Conservation (phyloP, 2,329 filamentous ascomycete species). For the Didymosphaeria variabile region DNA sequence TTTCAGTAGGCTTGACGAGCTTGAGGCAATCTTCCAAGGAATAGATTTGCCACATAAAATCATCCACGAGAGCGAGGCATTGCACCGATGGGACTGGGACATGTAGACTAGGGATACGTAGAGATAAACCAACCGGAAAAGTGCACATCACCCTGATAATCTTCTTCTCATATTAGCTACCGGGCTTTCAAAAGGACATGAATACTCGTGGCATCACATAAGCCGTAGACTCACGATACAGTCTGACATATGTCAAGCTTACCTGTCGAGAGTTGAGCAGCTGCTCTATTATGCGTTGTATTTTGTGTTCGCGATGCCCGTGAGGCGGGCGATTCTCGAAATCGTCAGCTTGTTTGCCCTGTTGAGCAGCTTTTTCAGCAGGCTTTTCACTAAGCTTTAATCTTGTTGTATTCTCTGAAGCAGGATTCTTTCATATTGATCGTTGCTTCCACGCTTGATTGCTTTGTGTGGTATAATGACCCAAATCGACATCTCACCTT, state of each 20-base stretch:
- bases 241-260: constrained; percentile 1
- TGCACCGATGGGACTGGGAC: constrained; percentile 4
- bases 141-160: not conserved
- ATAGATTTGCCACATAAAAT: not conserved
- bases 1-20: not conserved
- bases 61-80: constrained; percentile 1
- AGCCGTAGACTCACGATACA: not conserved
- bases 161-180: not conserved
- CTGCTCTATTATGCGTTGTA: not conserved
- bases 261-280: not conserved
- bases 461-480: not conserved
- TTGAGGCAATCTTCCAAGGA: constrained; percentile 5
- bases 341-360: not conserved
- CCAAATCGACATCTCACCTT: not conserved
- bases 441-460: not conserved
- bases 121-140: not conserved
- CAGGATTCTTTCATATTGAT: not conserved
- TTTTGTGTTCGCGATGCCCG: not conserved
- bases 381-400: constrained; percentile 1
- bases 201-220: not conserved
- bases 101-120: not conserved
- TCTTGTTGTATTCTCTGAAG: not conserved
- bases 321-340: not conserved
- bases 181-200: not conserved
- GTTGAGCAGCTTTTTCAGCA: not conserved